Evolutionary conservation across 257 asterid species (phyloP).

Genomic region (Solanum pinnatisectum): DNA sequence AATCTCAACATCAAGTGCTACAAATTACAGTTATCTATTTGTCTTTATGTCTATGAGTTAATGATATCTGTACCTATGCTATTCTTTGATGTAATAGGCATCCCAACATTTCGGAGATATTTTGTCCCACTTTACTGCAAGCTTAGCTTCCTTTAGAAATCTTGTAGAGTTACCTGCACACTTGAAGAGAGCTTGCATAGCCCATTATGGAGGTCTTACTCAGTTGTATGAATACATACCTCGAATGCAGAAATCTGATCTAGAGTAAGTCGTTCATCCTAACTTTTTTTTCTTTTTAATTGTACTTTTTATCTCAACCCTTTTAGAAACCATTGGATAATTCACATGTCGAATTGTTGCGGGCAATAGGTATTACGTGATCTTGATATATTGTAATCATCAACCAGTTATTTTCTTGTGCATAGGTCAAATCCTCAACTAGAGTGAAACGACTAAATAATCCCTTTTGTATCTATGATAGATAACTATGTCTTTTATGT

Average conservation of each 20-base stretch:
- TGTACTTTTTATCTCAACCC: background rate
- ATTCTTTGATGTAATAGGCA: slow-evolving; percentile 38
- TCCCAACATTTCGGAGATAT: slow-evolving; percentile 93
- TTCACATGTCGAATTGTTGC: background rate
- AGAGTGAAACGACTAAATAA: background rate
- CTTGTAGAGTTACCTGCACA: slow-evolving; percentile 60
- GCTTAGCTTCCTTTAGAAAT: slow-evolving; percentile 51
- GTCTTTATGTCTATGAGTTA: background rate
- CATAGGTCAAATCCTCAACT: background rate
- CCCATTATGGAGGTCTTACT: slow-evolving; percentile 62
- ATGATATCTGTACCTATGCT: background rate
- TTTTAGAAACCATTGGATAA: background rate
- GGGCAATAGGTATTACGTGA: background rate
- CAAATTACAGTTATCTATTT: background rate
- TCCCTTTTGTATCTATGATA: background rate
- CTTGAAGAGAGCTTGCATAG: slow-evolving; percentile 82
- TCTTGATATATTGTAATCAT: background rate
- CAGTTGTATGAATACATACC: slow-evolving; percentile 73
- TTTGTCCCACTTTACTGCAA: slow-evolving; percentile 65
- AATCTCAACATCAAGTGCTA: background rate
- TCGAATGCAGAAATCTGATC: slow-evolving; percentile 72
- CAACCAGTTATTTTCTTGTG: background rate
- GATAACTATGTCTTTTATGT: background rate
- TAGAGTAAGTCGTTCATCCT: slow-evolving; percentile 45
- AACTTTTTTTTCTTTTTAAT: background rate